Evolutionary conservation across 768 basidiomycete genomes (phyloP), one percentile per base, ranked within the genome.

Genomic region (Mycena maculata): DNA sequence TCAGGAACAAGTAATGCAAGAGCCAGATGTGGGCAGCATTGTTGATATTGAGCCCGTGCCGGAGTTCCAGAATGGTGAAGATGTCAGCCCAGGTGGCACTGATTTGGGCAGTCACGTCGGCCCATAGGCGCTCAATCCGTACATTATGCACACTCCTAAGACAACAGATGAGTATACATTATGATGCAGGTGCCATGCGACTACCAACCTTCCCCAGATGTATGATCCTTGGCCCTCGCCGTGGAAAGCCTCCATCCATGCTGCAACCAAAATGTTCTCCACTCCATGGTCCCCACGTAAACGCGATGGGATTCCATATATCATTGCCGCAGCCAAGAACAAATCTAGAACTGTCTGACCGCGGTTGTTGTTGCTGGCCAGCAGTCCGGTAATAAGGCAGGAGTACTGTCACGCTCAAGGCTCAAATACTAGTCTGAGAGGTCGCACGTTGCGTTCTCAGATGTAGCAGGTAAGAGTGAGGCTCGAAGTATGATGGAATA

Each of bases 81-180:
- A 82, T 77, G 1, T 69, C 56, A 31, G 79, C 76, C 82, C 83
- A 84, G 41, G 79, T 81, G 15, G 48, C 33, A 3, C 79, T 78
- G 65, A 81, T 71, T 1, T 75, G 76, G 20, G 28, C 12, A 0
- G 78, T 82, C 22, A 83, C 72, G 41, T 83, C 79, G 15, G 70
- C 72, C 81, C 82, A 84, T 1, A 83, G 68, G 1, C 76, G 67
- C 52, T 84, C 80, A 31, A 83, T 80, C 0, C 79, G 71, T 15
- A 76, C 79, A 52, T 83, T 84, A 62, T 83, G 81, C 10, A 83
- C 77, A 68, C 77, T 79, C 45, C 80, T 81, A 57, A n/a, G 42
- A 30, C 27, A 11, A 47, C 36, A 23, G 0, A 36, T 23, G 30
- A 33, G 31, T 9, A 27, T 36, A 38, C 5, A 5, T 16, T 20